Evolutionary conservation across 108 stramenopile species (phyloP).

Genomic region (Skeletonema marinoi): DNA sequence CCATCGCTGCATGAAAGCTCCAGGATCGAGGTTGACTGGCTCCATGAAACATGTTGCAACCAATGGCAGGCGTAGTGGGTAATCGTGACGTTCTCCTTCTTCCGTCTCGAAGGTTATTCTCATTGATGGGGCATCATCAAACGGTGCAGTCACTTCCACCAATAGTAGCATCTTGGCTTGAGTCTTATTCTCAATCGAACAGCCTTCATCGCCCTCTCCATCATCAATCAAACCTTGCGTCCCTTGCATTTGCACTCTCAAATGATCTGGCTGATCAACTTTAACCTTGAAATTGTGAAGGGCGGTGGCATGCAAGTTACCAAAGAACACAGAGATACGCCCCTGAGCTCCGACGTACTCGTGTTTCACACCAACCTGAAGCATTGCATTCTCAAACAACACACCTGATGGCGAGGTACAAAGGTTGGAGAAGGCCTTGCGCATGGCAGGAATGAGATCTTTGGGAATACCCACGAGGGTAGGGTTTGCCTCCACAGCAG

Average conservation of each 20-base stretch:
- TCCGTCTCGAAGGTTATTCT: slow-evolving; percentile 84
- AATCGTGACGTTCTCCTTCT: slow-evolving; percentile 80
- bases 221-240: slow-evolving; percentile 84
- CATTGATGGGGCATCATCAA: slow-evolving; percentile 91
- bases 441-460: slow-evolving; percentile 90
- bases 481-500: slow-evolving; percentile 12
- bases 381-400: slow-evolving; percentile 84
- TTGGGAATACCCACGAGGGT: slow-evolving; percentile 82
- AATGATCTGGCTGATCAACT: slow-evolving; percentile 80
- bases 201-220: slow-evolving; percentile 68
- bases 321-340: slow-evolving; percentile 88
- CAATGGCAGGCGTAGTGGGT: slow-evolving; percentile 88
- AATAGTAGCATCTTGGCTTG: slow-evolving; percentile 84
- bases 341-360: slow-evolving; percentile 92
- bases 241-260: slow-evolving; percentile 86
- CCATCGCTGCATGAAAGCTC: slow-evolving; percentile 91
- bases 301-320: slow-evolving; percentile 74
- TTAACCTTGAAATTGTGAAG: slow-evolving; percentile 74
- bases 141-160: slow-evolving; percentile 88
- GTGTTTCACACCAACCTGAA: slow-evolving; percentile 90
- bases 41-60: slow-evolving; percentile 94
- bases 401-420: slow-evolving; percentile 87
- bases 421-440: slow-evolving; percentile 88
- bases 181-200: slow-evolving; percentile 81
- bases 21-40: slow-evolving; percentile 83